Percentiles rank a stretch among this genome's conserved stretches.
These are phyloP conservation scores for Kalmusia sp. DNA, from an alignment of 2,329 filamentous ascomycete genomes.

Conservation along the genomic window DNA sequence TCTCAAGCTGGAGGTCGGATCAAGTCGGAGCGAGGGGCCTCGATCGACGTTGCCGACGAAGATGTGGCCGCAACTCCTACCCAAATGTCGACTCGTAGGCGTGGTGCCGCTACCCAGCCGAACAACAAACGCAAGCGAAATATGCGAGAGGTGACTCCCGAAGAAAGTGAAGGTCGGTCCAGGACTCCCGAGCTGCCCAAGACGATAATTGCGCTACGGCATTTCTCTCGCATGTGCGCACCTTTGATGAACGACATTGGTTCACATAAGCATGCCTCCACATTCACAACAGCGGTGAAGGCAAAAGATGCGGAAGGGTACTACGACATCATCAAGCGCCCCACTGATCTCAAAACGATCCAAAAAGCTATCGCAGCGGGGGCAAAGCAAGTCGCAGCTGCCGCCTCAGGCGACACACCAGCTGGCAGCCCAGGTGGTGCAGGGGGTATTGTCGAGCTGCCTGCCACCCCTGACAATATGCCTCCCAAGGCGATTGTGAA, in stretches of 20 bases:
- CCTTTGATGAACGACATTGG: conserved; percentile 60
- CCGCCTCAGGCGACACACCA: conserved; percentile 63
- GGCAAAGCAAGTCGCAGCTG: conserved; percentile 64
- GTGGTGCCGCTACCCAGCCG: conserved; percentile 35
- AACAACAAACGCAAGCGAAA: conserved; percentile 52
- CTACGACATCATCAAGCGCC: conserved; percentile 58
- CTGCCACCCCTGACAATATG: conserved; percentile 76
- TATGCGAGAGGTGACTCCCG: conserved; percentile 39
- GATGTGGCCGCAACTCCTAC: conserved; percentile 36
- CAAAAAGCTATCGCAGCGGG: conserved; percentile 57
- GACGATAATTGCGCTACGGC: conserved; percentile 54
- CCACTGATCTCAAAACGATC: conserved; percentile 60
- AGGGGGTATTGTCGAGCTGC: conserved; percentile 54
- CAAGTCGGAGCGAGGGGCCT: conserved; percentile 57
- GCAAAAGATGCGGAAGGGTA: conserved; percentile 60
- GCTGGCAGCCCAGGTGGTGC: conserved; percentile 66
- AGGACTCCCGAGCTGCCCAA: conserved; percentile 32
- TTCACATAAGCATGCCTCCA: conserved; percentile 59
- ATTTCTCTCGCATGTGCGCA: conserved; percentile 56
- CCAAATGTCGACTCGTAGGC: conserved; percentile 40
- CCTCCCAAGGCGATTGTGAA: conserved; percentile 93
- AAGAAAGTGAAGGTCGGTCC: conserved; percentile 39
- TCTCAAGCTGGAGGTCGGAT: conserved; percentile 48
- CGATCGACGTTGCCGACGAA: conserved; percentile 51
- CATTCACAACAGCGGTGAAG: conserved; percentile 58